Evolutionary conservation across 2,329 filamentous ascomycete genomes (phyloP).

Genomic region (Colletotrichum sansevieriae): DNA sequence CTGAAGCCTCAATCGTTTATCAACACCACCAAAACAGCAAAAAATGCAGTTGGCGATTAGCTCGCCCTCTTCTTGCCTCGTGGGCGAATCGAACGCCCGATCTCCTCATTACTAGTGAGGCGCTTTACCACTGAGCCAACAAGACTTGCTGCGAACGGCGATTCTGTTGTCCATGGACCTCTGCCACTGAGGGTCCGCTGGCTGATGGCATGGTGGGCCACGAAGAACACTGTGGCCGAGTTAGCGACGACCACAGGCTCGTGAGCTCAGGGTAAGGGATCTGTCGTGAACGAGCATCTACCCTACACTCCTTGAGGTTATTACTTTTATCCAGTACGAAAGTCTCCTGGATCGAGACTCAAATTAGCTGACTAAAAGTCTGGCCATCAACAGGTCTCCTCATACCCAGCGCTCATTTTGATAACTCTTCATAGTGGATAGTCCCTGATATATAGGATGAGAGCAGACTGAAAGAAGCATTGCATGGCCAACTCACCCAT

Average conservation of each 20-base stretch:
- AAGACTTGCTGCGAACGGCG: neutral
- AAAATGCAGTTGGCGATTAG: neutral
- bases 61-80: constrained; percentile 15
- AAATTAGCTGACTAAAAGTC: too few relatives aligned
- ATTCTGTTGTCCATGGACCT: neutral
- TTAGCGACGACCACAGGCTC: too few relatives aligned
- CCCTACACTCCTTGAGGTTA: too few relatives aligned
- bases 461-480: too few relatives aligned
- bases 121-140: constrained; percentile 42
- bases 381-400: too few relatives aligned
- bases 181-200: neutral
- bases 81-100: constrained; percentile 41
- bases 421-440: too few relatives aligned
- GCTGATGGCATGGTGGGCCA: constrained; percentile 9
- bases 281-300: too few relatives aligned
- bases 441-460: too few relatives aligned
- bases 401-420: too few relatives aligned
- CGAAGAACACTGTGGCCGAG: neutral
- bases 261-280: too few relatives aligned
- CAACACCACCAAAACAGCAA: neutral
- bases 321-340: too few relatives aligned
- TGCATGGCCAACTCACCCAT: neutral
- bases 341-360: too few relatives aligned
- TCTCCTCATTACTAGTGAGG: constrained; percentile 42
- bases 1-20: neutral